Base-by-base conservation (phyloP, 441 rosid species). In the Erodium texanum region DNA sequence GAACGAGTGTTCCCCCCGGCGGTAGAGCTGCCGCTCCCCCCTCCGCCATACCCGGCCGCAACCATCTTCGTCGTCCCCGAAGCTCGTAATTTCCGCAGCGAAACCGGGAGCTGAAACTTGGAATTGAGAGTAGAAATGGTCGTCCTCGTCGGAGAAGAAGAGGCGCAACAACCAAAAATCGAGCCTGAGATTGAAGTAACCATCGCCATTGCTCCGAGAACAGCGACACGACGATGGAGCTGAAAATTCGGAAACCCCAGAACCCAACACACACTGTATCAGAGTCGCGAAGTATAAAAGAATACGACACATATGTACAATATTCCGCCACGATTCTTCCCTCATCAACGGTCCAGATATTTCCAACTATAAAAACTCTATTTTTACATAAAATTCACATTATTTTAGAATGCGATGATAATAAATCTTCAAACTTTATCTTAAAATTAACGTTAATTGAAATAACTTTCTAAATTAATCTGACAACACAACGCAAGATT, bases 1-100 rank as follows among this genome's bases (percentile, higher is more conserved):
- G n/a, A n/a, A n/a, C n/a, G n/a, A n/a, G n/a, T n/a, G n/a, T n/a
- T n/a, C n/a, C n/a, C n/a, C n/a, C n/a, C n/a, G n/a, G n/a, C n/a
- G n/a, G n/a, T n/a, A n/a, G n/a, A n/a, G n/a, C n/a, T n/a, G n/a
- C n/a, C n/a, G 36, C 36, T 3, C 6, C 36, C 5, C 6, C 74
- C 74, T 64, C 83, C 76, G 3, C 19, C 76, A 62, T 76, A 81
- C 56, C 86, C 83, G 72, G 78, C 62, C 54, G 87, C 68, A 59
- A 77, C 69, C 65, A 72, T 68, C 43, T 68, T 71, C 41, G 71
- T 8, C 32, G 63, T 6, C 20, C 10, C 27, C 18, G 22, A 23
- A 19, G 16, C 66, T 58, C 0, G 41, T 32, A 32, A 5, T 32
- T 32, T 32, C 6, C 36, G 36, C 7, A 15, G 24, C 14, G 34